Percentiles rank a stretch among this genome's conserved stretches.
Evolutionary conservation across 306 rosid species (phyloP).

Genomic region (Lablab purpureus): DNA sequence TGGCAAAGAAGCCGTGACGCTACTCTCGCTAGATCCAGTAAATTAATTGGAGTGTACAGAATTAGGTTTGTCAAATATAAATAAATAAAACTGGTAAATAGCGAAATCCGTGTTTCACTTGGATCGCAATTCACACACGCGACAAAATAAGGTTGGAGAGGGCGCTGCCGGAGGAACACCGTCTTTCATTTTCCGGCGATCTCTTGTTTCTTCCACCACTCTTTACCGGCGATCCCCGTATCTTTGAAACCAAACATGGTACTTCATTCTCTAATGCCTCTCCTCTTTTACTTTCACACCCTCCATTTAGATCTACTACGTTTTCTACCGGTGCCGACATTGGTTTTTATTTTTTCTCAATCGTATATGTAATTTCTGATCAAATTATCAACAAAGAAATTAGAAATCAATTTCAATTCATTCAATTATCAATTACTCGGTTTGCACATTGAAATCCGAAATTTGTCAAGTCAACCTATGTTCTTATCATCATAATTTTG

Average conservation of each 20-base stretch:
- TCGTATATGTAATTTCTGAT: not conserved
- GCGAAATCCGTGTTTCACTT: not conserved
- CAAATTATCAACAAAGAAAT: not conserved
- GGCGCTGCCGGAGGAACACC: constrained; percentile 46
- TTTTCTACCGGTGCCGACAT: not conserved
- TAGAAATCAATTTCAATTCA: not conserved
- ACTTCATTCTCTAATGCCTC: not conserved
- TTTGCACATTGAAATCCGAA: not conserved
- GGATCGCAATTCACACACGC: not conserved
- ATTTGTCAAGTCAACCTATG: not conserved
- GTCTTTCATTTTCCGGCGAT: constrained; percentile 50
- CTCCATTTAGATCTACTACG: constrained; percentile 33
- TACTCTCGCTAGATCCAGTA: constrained; percentile 30
- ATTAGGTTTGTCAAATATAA: constrained; percentile 4
- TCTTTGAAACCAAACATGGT: constrained; percentile 47
- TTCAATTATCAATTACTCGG: not conserved
- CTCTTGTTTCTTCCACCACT: constrained; percentile 36
- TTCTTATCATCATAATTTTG: not conserved
- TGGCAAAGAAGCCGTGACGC: constrained; percentile 54
- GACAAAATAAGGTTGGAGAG: constrained; percentile 47
- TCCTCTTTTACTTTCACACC: not conserved
- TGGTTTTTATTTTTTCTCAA: not conserved
- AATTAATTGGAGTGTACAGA: not conserved
- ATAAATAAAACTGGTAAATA: constrained; percentile 18
- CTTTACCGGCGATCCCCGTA: constrained; percentile 35